A percentile compares a stretch with the other conserved stretches of the same genome.
Evolutionary conservation across 2,329 filamentous ascomycete species (phyloP).

Genomic region (Diaporthe humulicola): DNA sequence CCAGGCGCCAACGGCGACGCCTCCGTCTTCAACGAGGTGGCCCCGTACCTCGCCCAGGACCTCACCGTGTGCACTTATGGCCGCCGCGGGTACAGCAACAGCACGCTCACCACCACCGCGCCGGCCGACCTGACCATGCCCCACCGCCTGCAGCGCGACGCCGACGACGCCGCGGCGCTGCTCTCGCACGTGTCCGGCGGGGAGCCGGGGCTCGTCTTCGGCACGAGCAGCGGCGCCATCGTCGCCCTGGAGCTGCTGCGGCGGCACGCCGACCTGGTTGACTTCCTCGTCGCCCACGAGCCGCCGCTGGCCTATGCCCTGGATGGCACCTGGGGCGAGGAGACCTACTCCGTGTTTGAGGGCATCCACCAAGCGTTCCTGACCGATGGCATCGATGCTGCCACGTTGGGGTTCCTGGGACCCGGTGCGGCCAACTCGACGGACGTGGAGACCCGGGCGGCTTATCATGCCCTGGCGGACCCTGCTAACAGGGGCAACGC

Average conservation of each 20-base stretch:
- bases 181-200: slow-evolving; percentile 34
- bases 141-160: slow-evolving; percentile 47
- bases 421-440: neutral
- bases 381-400: neutral
- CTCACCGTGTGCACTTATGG: slow-evolving; percentile 49
- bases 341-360: slow-evolving; percentile 1
- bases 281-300: slow-evolving; percentile 32
- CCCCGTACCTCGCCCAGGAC: slow-evolving; percentile 42
- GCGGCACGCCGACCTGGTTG: slow-evolving; percentile 36
- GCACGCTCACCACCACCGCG: slow-evolving; percentile 39
- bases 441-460: slow-evolving; percentile 1
- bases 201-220: slow-evolving; percentile 38
- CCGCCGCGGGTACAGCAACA: slow-evolving; percentile 46
- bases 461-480: neutral
- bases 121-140: slow-evolving; percentile 44
- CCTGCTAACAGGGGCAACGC: neutral
- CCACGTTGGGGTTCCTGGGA: neutral
- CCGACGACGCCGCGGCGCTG: slow-evolving; percentile 47
- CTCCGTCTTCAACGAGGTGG: slow-evolving; percentile 45
- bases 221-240: slow-evolving; percentile 41
- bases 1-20: slow-evolving; percentile 47
- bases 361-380: neutral
- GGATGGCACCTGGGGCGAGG: neutral
- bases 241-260: slow-evolving; percentile 35
- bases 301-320: slow-evolving; percentile 33